Percentiles rank a stretch among this genome's conserved stretches.
Conservation (phyloP, 495 filamentous ascomycete genomes). For the Tuber magnatum region DNA sequence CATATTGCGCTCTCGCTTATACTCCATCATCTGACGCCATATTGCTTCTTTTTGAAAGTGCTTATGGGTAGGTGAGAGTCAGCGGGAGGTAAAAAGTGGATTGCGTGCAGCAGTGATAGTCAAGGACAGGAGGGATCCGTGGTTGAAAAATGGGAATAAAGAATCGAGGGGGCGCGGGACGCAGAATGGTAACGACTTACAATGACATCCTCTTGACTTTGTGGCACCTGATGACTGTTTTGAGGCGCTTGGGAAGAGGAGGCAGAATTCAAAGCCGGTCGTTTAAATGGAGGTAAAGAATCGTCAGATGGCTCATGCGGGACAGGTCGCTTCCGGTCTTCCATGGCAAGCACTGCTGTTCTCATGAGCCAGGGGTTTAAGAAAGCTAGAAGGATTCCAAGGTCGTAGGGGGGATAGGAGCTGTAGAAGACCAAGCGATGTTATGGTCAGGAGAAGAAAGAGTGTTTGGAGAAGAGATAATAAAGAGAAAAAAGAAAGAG, state of each 20-base stretch:
- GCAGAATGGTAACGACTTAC: constrained; percentile 34
- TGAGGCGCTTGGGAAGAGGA: constrained; percentile 34
- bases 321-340: constrained; percentile 42
- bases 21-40: constrained; percentile 93
- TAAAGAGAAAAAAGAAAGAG: constrained; percentile 17
- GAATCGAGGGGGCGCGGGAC: constrained; percentile 10
- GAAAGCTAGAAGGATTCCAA: constrained; percentile 27
- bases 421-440: constrained; percentile 11
- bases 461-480: constrained; percentile 22
- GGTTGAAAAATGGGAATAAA: neutral
- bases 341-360: constrained; percentile 41
- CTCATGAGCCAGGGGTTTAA: constrained; percentile 38
- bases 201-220: constrained; percentile 42
- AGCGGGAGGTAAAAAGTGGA: constrained; percentile 12
- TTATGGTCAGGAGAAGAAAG: constrained; percentile 23
- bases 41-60: constrained; percentile 97
- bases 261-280: constrained; percentile 39
- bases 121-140: neutral
- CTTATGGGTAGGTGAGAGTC: constrained; percentile 47
- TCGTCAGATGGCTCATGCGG: constrained; percentile 41
- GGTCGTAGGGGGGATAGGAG: constrained; percentile 16
- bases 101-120: neutral
- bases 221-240: constrained; percentile 39
- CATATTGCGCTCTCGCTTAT: constrained; percentile 75
- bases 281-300: constrained; percentile 38